Base-by-base conservation (phyloP, 306 rosid species). In the Malus sieversii region DNA sequence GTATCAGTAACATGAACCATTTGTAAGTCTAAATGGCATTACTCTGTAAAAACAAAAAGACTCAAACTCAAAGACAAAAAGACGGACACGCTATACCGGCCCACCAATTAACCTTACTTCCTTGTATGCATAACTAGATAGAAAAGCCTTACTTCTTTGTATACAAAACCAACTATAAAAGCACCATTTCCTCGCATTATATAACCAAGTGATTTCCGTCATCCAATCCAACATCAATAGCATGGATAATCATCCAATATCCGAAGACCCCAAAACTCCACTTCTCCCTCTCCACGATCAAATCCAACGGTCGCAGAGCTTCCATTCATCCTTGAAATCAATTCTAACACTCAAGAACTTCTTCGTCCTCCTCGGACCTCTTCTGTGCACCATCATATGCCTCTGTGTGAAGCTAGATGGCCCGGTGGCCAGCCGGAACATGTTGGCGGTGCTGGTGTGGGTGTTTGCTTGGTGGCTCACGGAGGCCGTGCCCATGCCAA, bases 391-490 rank as follows among this genome's bases (percentile, higher is more conserved):
- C 4, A 1, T 79, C 22, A 74, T 91, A 6, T 82, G 82, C 57
- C 32, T 82, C n/a, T 76, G 82, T 20, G 94, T 91, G 68, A 90
- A 90, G 77, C 63, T 88, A 0, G 91, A 86, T 9, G 89, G 81
- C 5, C 80, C 87, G 6, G 29, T 23, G 4, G 75, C 67, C 2
- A 78, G 94, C 84, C 66, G 83, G 78, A 88, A 87, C 75, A 94
- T 91, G 97, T 68, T 94, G 62, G 97, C 73, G 3, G 94, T 91
- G 80, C 77, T 91, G 12, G 93, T 78, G 10, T 94, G 97, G 98
- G 77, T 94, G 1, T 91, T 94, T 66, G 42, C 85, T 0, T 91
- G 98, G 98, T 94, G 97, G 98, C n/a, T 94, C n/a, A 94, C 95
- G 3, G 85, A 84, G 79, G 98, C 97, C 4, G 86, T 94, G 30